Base-by-base conservation (phyloP, 352 stramenopile species). In the Pseudoperonospora humuli region DNA sequence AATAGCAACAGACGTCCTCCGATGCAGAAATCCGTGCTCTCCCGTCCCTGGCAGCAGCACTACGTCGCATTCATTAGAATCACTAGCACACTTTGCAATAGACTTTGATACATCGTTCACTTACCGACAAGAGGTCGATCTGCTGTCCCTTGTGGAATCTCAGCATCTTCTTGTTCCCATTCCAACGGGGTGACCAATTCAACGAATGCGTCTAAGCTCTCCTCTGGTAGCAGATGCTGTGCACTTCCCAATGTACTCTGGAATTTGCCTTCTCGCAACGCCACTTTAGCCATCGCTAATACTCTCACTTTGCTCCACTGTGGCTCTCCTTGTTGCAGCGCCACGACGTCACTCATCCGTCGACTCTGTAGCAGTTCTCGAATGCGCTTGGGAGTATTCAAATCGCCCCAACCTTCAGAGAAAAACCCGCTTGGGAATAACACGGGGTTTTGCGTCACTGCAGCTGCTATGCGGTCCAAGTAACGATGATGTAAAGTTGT, bases 341-440 rank as follows among this genome's bases (percentile, higher is more conserved):
- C 32, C 20, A 65, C 61, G 5, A 86, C 54, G n/a, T 82, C 62
- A 38, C 47, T 63, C 70, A 84, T 86, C 18, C 66, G 68, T 50
- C 74, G 61, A 59, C 70, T 84, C 52, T 81, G 61, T 9, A 86
- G 50, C 35, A 86, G 41, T 39, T 74, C 58, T 5, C 54, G 63
- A 13, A 90, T 64, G 2, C 76, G 65, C 44, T 45, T 50, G 6
- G 73, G 67, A 9, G 75, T 84, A 39, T 70, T 75, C 27, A 87
- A 54, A 43, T 90, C 78, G 5, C 77, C 78, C 78, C 78, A 90
- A 0, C 75, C 78, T 38, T 90, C 78, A 18, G 69, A 79, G 55
- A 90, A 90, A 58, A 87, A 90, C 18, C 78, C 78, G 18, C 71
- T 63, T 1, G 78, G 78, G 39, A 87, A 90, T n/a, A 90, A 47